phyloP scores from a whole-genome alignment of 2,329 filamentous ascomycete species.

The Calonectria crousiana region DNA sequence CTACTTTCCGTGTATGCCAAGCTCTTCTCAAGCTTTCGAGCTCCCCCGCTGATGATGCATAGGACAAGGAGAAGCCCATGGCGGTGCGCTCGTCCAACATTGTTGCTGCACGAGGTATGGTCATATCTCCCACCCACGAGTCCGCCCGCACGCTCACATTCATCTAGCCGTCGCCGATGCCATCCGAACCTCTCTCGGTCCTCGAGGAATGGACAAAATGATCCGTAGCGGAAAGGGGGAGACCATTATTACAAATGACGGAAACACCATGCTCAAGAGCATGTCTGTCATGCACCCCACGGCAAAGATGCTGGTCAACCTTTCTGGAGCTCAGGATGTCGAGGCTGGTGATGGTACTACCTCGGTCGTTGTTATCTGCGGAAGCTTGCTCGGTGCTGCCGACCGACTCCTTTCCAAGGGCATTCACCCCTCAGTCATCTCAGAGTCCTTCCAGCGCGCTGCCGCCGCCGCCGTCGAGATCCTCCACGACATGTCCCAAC shows the following conservation, averaged over 20 bases:
- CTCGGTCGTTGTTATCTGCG: conserved; percentile 97
- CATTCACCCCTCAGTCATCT: conserved; percentile 98
- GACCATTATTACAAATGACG: conserved; percentile 99
- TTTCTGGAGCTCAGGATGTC: conserved; percentile 97
- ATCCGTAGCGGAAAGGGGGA: conserved; percentile 97
- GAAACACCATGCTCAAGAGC: conserved; percentile 98
- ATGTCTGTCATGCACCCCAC: conserved; percentile 99
- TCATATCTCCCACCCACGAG: conserved; percentile 4
- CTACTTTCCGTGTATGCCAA: conserved; percentile 67
- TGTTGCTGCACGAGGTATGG: conserved; percentile 90
- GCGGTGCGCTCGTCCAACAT: conserved; percentile 97
- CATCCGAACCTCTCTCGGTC: conserved; percentile 94
- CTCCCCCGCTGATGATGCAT: conserved; percentile 52
- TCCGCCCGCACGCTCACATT: conserved; percentile 30
- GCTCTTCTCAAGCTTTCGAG: conserved; percentile 48
- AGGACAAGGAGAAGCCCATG: conserved; percentile 98
- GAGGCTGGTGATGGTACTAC: conserved; percentile 99
- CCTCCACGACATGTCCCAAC: conserved; percentile 95
- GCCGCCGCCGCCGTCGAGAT: conserved; percentile 89
- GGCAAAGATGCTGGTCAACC: conserved; percentile 98
- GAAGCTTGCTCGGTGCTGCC: conserved; percentile 92
- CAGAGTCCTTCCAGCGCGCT: conserved; percentile 96
- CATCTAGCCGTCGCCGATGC: conserved; percentile 90
- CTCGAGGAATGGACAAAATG: conserved; percentile 99
- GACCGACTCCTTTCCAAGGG: conserved; percentile 92